These are phyloP conservation scores for Rhodotorula sp. DNA, from an alignment of 1,284 basidiomycete genomes.

Conservation along the genomic window DNA sequence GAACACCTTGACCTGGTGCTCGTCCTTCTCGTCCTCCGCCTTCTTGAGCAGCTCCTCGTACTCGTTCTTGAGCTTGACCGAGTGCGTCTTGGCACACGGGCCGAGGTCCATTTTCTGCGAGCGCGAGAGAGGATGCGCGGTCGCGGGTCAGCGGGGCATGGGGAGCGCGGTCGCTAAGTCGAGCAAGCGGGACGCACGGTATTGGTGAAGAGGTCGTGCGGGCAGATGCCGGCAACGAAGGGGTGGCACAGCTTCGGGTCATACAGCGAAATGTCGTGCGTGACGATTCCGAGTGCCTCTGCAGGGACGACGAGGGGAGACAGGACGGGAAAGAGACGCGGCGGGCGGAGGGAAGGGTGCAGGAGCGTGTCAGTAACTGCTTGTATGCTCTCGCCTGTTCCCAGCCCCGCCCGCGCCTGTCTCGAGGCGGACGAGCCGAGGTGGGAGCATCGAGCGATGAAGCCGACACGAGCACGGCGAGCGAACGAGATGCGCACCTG, in stretches of 20 bases:
- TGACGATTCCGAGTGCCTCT: conserved; percentile 96
- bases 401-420: neutral
- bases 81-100: conserved; percentile 95
- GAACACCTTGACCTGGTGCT: conserved; percentile 35
- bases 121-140: neutral
- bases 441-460: neutral
- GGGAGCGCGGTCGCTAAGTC: neutral
- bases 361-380: neutral
- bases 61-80: conserved; percentile 89
- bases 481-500: conserved; percentile 49
- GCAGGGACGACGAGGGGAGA: conserved; percentile 51
- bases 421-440: neutral
- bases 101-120: conserved; percentile 99
- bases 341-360: too few relatives aligned
- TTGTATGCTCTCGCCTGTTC: neutral
- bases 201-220: conserved; percentile 96
- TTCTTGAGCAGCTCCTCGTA: conserved; percentile 76
- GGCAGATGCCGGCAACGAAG: conserved; percentile 96
- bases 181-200: conserved; percentile 66
- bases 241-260: conserved; percentile 99
- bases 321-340: neutral
- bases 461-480: neutral
- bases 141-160: conserved; percentile 6
- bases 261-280: conserved; percentile 89
- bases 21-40: conserved; percentile 46